Evolutionary conservation across 495 filamentous ascomycete species (phyloP), one percentile per base, ranked within the genome.

Genomic region (Filosporella fistucella): DNA sequence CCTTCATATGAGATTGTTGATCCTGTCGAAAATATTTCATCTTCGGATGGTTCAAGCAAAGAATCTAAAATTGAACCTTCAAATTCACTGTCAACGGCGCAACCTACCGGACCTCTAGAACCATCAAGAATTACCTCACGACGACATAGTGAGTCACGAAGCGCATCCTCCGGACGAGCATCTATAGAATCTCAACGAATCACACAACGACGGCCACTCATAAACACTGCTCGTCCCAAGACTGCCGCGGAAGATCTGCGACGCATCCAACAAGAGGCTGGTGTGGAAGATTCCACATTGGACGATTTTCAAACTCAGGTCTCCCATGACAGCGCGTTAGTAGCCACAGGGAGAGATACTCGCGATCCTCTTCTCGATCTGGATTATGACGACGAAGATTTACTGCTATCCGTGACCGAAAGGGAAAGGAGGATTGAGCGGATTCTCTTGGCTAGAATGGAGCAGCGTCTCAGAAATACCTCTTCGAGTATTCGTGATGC

Each of bases 401-500:
- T 62, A 12, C 50, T 50, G 16, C 24, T 53, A 8, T 47, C 64
- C 16, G 66, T 67, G 38, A 56, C 53, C 12, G 67, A 79, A 32
- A 65, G 58, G 9, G 74, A 76, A 14, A 29, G 50, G 41, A 30
- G 49, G 29, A 10, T 53, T 5, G 49, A 60, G 32, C 69, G 82
- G 12, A 62, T 81, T n/a, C 67, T 73, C 9, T 69, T 66, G 38
- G 71, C 72, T 26, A 69, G 76, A 39, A 72, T 89, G 68, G 76
- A 73, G 44, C 69, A 74, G 49, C 75, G 78, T 4, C 62, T 86
- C 10, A 65, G 72, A 39, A 80, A 76, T 2, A 72, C 85, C 17
- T 68, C 74, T 25, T 67, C 75, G 2, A 79, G 79, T 47, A 86
- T 90, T 49, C 73, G 74, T 1, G 78, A 81, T 18, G 77, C 86